Evolutionary conservation across 2,329 filamentous ascomycete genomes (phyloP), one percentile per base, ranked within the genome.

Genomic region (Fragosphaeria purpurea): DNA sequence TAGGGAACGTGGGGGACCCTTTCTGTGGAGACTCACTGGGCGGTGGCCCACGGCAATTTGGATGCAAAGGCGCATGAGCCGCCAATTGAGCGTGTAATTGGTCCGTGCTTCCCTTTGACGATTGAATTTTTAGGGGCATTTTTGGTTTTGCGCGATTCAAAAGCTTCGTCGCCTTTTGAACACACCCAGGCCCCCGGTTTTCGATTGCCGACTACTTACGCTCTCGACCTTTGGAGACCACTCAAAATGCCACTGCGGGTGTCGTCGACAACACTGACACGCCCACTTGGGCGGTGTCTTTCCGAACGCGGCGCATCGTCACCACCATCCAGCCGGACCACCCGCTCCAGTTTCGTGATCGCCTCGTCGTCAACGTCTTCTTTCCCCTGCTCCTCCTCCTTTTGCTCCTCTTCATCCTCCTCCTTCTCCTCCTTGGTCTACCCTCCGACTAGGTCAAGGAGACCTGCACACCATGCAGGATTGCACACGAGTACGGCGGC

Each of bases 41-140:
- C 55, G 55, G 55, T 56, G 45, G 49, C 6, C 0, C 7, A 7
- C 51, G 55, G 55, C 53, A 56, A 48, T 56, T 53, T 46, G 22
- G 22, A 22, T 3, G 22, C 22, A 22, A 22, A 22, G 22, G 22
- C 22, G 22, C 22, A 22, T 22, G 22, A 22, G 6, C 41, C 33
- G 41, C 45, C 45, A 39, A 47, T 40, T 39, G 44, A 38, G 35
- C 3, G 22, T 22, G 22, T 3, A 22, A 46, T 35, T 47, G 40
- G 42, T 33, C 46, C 42, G 45, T 44, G 41, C 48, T 13, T 46
- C 13, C 38, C 42, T 31, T 38, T 40, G 44, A 41, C 30, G 37
- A 49, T 7, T 50, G 35, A 50, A 50, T 41, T 50, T 50, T 50
- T 50, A 41, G 42, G 33, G 42, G 42, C 31, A 34, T 50, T 50